Base-by-base conservation (phyloP, 139 green algal species). In the Chlamydomonas sphaeroides region DNA sequence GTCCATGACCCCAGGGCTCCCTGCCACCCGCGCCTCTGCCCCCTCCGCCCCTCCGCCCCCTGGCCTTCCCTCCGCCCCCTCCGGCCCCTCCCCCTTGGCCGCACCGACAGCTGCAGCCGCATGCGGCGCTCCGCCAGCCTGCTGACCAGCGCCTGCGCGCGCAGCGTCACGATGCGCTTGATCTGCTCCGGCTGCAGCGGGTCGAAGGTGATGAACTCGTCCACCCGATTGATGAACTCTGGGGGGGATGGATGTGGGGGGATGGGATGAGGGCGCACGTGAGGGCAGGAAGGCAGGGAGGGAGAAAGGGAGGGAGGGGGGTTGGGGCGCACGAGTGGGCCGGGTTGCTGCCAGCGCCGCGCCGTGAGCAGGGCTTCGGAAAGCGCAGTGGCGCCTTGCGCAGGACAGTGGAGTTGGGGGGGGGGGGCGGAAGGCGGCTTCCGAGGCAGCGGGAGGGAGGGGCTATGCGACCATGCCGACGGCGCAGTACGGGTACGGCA, bases 191-290 rank as follows among this genome's bases (percentile, higher is more conserved):
- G 42, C 23, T 65, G 32, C 4, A 99, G 94, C 26, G 93, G 93
- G 86, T 98, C 88, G 87, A 99, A 99, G 21, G 98, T 95, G 74
- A 98, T 97, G 90, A 98, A 99, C 86, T 99, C 97, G 89, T 99
- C 97, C 42, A 99, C 90, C 48, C 96, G 89, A 89, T 99, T 99
- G 74, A 99, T 90, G 74, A 99, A 98, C 90, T 99, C 96, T 49
- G 96, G 93, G 41, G 93, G 87, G 91, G 97, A 96, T 74, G 92
- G 82, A 4, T 68, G 68, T 18, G n/a, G 48, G 92, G 90, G 30
- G n/a, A n/a, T 95, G 93, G 57, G 63, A 84, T 5, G 35, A 26
- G 35, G 10, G 7, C 1, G 65, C 15, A 28, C 2, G 7, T 38
- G 32, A 1, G 15, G 30, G 30, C 25, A 69, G 65, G 65, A 8